Evolutionary conservation across 768 basidiomycete species (phyloP), one percentile per base, ranked within the genome.

Genomic region (Boletus rubroflammeus): DNA sequence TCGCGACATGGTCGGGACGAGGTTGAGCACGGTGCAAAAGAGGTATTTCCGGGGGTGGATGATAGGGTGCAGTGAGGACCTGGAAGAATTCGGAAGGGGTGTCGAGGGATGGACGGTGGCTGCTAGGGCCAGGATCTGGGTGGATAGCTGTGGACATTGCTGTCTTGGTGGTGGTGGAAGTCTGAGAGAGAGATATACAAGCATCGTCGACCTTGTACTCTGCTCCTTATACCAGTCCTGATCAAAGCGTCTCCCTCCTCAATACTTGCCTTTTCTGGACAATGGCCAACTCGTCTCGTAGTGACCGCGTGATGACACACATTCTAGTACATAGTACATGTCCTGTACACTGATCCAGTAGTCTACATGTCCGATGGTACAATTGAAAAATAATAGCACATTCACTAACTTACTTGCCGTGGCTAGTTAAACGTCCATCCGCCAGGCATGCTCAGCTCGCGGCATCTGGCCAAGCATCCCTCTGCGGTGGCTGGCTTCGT

Each of bases 361-460:
- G 13, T 26, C 25, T 52, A 64, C 59, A 64, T 46, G 51, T 48
- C 45, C 63, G 25, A 55, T 49, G 7, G 31, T 64, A 65, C 57
- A 69, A 42, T 15, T 7, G 3, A 47, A 39, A 38, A 41, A 51
- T 51, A 47, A 40, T 25, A 31, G 32, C 19, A 42, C 46, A 44
- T 19, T 4, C 4, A 34, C 44, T 17, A 21, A 29, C 9, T 35
- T 56, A 38, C 19, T 47, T 34, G 31, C 34, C 47, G 40, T 58
- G 49, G 32, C 47, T 52, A 72, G 42, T 23, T 42, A 35, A 69
- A 70, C 5, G 62, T 70, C 76, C 76, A 77, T 44, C 71, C 72
- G 15, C 75, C 73, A 32, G 75, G 75, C 75, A 76, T 76, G 43
- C 69, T 70, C 57, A 63, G 57, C 56, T 76, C 73, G 38, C 65